Percentiles rank a stretch among this genome's conserved stretches.
phyloP scores from a whole-genome alignment of 2,329 filamentous ascomycete species.

The Fusarium sororula region DNA sequence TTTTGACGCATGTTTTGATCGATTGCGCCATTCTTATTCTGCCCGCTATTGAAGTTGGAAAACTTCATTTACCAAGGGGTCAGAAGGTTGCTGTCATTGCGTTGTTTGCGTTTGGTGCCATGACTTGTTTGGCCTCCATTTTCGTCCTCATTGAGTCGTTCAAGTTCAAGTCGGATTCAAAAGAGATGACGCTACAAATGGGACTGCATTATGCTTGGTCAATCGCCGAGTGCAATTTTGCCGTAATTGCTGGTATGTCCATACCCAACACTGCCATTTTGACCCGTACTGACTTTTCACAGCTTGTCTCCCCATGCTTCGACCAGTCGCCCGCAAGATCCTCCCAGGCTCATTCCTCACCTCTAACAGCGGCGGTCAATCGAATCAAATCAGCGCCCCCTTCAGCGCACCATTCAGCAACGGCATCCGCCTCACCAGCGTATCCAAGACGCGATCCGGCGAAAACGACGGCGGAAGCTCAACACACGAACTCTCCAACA shows the following conservation, averaged over 20 bases:
- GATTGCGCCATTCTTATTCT: conserved; percentile 46
- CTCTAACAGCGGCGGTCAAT: conserved; percentile 21
- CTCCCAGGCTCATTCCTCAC: conserved; percentile 31
- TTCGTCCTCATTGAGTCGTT: conserved; percentile 41
- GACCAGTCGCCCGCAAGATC: conserved; percentile 31
- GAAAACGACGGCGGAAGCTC: conserved; percentile 29
- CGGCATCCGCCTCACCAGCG: conserved; percentile 22
- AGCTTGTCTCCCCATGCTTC: conserved; percentile 39
- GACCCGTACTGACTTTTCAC: background rate
- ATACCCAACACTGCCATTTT: rapidly evolving
- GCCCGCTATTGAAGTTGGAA: conserved; percentile 45
- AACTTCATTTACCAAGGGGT: conserved; percentile 40
- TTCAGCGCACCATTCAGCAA: conserved; percentile 22
- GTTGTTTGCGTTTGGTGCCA: conserved; percentile 43
- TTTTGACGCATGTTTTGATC: conserved; percentile 45
- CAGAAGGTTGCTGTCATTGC: conserved; percentile 45
- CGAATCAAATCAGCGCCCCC: conserved; percentile 9
- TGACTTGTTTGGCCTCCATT: conserved; percentile 42
- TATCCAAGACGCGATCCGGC: conserved; percentile 16
- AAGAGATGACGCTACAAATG: conserved; percentile 41
- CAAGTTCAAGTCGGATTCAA: conserved; percentile 32
- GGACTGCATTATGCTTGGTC: conserved; percentile 43
- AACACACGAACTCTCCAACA: conserved; percentile 16
- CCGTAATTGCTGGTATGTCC: conserved; percentile 41
- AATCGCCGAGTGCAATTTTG: conserved; percentile 43